These are phyloP conservation scores for Cyberlindnera sargentensis DNA, from an alignment of 805 yeast species.

Conservation along the genomic window DNA sequence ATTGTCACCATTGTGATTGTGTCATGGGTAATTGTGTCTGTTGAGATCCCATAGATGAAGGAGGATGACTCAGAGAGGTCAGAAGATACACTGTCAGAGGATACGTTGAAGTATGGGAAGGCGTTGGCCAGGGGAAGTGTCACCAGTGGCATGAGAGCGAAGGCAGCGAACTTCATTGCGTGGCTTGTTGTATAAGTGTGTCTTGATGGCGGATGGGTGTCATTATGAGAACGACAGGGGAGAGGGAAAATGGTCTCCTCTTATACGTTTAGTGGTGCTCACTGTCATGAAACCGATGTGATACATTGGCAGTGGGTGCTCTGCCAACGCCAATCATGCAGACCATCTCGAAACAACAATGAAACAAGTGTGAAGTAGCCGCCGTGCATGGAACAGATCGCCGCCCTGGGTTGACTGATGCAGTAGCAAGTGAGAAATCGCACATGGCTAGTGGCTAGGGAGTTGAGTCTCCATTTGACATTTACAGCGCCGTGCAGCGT, in stretches of 20 bases:
- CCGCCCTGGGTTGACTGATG: too few species aligned
- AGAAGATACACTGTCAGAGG: not conserved
- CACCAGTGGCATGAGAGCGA: not conserved
- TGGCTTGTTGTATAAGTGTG: too few species aligned
- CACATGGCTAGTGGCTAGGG: too few species aligned
- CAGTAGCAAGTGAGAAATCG: too few species aligned
- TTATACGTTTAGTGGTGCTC: too few species aligned
- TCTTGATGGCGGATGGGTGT: too few species aligned
- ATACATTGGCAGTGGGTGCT: not conserved
- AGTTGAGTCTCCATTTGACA: too few species aligned
- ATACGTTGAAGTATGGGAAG: slow-evolving; percentile 4
- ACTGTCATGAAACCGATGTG: not conserved
- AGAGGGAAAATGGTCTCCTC: too few species aligned
- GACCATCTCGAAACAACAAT: not conserved
- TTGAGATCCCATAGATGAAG: slow-evolving; percentile 5
- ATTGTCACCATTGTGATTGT: slow-evolving; percentile 16
- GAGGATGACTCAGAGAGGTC: slow-evolving; percentile 2
- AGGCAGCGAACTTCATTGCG: not conserved
- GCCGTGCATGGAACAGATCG: not conserved
- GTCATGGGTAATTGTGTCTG: not conserved
- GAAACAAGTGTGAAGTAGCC: not conserved
- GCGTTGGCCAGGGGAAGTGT: slow-evolving; percentile 1
- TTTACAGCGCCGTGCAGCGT: too few species aligned
- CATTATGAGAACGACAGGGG: too few species aligned
- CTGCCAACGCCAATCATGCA: not conserved